Evolutionary conservation across 495 filamentous ascomycete species (phyloP).

Genomic region (Xylaria sp.): DNA sequence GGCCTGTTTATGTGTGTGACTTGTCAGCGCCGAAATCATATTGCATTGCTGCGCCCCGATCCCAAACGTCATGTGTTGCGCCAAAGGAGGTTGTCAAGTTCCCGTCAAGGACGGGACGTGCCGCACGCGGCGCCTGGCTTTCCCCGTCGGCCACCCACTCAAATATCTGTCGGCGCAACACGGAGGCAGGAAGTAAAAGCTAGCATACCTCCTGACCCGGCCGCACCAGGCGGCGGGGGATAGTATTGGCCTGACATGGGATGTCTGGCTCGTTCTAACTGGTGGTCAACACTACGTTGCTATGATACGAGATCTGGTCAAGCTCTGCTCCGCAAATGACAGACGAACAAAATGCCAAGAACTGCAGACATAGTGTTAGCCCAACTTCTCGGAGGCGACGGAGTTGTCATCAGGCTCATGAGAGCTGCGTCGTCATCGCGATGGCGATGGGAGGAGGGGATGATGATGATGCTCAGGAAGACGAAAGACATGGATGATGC

Average conservation of each 20-base stretch:
- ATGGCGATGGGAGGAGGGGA: background rate
- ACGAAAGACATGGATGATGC: background rate
- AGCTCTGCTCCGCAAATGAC: background rate
- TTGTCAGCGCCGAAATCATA: constrained; percentile 12
- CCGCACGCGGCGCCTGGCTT: background rate
- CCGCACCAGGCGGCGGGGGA: constrained; percentile 39
- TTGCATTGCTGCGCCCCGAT: background rate
- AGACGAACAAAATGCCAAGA: background rate
- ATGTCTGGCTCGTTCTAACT: background rate
- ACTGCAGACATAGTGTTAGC: constrained; percentile 10
- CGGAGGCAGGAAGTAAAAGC: constrained; percentile 1
- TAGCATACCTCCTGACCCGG: constrained; percentile 36
- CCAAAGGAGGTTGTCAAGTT: background rate
- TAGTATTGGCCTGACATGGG: constrained; percentile 38
- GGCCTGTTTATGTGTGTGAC: constrained; percentile 33
- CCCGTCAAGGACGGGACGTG: background rate
- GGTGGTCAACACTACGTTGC: too few relatives aligned
- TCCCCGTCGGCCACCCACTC: background rate
- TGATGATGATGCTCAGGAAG: background rate
- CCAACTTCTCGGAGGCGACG: background rate
- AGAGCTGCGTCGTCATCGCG: background rate
- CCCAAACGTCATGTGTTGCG: background rate
- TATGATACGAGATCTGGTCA: background rate
- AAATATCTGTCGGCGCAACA: background rate
- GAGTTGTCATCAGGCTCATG: background rate